Conservation (phyloP, 2,329 filamentous ascomycete species). For the Emergomyces pasteurianus region DNA sequence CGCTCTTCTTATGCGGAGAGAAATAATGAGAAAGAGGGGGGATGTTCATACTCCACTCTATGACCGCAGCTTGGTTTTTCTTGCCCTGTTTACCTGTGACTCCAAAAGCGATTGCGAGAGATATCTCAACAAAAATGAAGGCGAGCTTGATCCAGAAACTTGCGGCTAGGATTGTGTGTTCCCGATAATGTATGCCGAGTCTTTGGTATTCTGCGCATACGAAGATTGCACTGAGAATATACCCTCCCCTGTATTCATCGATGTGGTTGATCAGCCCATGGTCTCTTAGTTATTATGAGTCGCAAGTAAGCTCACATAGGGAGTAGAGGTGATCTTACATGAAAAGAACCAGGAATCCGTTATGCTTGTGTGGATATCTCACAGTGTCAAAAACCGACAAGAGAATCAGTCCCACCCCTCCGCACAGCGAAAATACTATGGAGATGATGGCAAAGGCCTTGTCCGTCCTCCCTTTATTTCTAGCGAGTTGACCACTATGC, state of each 20-base stretch:
- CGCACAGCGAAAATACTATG: constrained; percentile 54
- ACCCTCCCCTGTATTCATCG: constrained; percentile 45
- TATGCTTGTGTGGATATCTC: constrained; percentile 55
- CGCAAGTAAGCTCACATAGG: not conserved
- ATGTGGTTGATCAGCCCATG: not conserved
- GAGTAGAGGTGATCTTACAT: constrained; percentile 36
- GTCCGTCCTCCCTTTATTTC: constrained; percentile 45
- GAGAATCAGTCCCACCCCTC: constrained; percentile 68
- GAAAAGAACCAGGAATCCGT: constrained; percentile 69
- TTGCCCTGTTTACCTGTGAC: constrained; percentile 35
- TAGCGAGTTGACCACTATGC: constrained; percentile 64
- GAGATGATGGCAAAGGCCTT: constrained; percentile 28
- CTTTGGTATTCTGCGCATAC: constrained; percentile 85
- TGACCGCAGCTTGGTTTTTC: constrained; percentile 58
- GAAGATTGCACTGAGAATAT: constrained; percentile 73
- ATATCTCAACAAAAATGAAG: constrained; percentile 73
- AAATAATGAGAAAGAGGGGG: not conserved
- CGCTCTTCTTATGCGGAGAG: not conserved
- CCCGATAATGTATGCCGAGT: constrained; percentile 64
- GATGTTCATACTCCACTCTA: constrained; percentile 53
- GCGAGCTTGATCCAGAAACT: constrained; percentile 81
- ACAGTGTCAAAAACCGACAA: constrained; percentile 76
- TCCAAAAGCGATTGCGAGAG: constrained; percentile 56
- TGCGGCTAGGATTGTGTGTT: constrained; percentile 55
- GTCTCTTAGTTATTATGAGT: not conserved